Base-by-base conservation (phyloP, 2,329 filamentous ascomycete genomes). In the Colletotrichum tropicicola region DNA sequence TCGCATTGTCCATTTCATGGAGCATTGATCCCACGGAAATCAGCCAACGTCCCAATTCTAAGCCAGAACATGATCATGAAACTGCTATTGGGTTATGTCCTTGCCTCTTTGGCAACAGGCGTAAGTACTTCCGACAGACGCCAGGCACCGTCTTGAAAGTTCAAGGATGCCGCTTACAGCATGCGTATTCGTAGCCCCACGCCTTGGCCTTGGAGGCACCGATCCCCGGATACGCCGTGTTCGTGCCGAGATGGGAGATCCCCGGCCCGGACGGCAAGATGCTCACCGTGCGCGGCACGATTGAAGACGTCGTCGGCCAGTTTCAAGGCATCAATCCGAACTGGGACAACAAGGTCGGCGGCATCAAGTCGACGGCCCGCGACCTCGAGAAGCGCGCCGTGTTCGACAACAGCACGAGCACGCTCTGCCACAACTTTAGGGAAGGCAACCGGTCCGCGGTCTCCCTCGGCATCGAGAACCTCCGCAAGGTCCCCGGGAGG, bases 391-490 rank as follows among this genome's bases (percentile, higher is more conserved):
- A 41, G 25, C 44, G 59, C n/a, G 35, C 37, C 6, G 28, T 17
- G 27, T 37, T 59, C 21, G 28, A 37, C 21, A 28, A 52, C 6
- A 32, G 27, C 8, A 13, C 12, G 10, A 12, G 10, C 6, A 52
- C 55, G 23, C 47, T 64, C 25, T 63, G 59, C 17, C 35, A 63
- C 45, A 58, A 52, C 25, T 64, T 53, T 28, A 17, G 39, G 6
- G 55, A 52, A 15, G 60, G 55, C 10, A 59, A 59, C 37, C 54
- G 59, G 19, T 27, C 59, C 23, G 55, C 55, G 13, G 39, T 23
- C 21, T 19, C 32, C 2, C 13, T 54, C 30, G 27, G 58, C 19
- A 49, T 65, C 43, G 49, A 61, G 1, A 21, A 49, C 21, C 49
- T 65, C 15, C 32, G 43, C 15, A 48, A 25, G 6, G 35, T 65